These are phyloP conservation scores for Hypoxylon sp. DNA, from an alignment of 2,329 filamentous ascomycete genomes.

Conservation along the genomic window DNA sequence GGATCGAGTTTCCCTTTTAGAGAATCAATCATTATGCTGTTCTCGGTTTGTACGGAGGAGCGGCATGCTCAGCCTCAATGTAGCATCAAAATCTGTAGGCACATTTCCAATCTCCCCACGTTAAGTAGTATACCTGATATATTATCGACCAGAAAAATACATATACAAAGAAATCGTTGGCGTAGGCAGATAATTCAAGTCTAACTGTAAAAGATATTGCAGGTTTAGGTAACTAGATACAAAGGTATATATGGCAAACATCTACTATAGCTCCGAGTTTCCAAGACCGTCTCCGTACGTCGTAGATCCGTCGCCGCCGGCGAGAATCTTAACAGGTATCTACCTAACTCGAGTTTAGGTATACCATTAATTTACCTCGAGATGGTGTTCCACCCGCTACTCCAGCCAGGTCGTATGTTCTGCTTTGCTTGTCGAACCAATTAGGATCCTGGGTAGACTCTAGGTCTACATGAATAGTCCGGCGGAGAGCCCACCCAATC, in stretches of 20 bases:
- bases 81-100: neutral
- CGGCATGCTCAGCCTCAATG: neutral
- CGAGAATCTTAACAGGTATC: constrained; percentile 22
- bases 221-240: constrained; percentile 37
- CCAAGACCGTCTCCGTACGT: constrained; percentile 28
- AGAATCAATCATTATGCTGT: neutral
- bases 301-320: constrained; percentile 26
- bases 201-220: constrained; percentile 36
- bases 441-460: constrained; percentile 27
- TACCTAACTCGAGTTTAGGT: constrained; percentile 19
- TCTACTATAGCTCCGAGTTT: constrained; percentile 31
- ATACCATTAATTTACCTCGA: constrained; percentile 39
- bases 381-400: constrained; percentile 21
- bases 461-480: constrained; percentile 30
- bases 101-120: neutral
- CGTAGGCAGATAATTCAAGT: neutral
- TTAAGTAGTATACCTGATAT: neutral
- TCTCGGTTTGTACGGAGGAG: constrained; percentile 14
- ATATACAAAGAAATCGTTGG: neutral
- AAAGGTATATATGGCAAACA: constrained; percentile 40
- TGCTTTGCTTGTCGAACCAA: constrained; percentile 28
- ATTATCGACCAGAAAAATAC: neutral
- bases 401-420: constrained; percentile 29
- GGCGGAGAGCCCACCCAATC: constrained; percentile 11
- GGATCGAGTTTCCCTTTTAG: constrained; percentile 13